Base-by-base conservation (phyloP, 352 stramenopile genomes). In the Phytopythium sindhum region DNA sequence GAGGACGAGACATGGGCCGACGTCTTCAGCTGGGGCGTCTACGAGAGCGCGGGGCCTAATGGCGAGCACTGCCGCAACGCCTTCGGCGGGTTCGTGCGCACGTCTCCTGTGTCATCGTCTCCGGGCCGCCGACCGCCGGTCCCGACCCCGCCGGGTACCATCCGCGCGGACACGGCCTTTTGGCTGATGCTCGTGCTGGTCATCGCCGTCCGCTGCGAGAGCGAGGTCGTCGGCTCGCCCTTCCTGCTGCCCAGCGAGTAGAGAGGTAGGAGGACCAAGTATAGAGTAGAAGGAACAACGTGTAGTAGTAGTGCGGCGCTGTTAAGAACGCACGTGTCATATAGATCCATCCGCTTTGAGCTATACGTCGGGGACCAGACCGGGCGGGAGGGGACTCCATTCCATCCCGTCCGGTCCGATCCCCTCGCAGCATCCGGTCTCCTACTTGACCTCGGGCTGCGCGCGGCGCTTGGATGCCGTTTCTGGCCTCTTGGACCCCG, bases 171-270 rank as follows among this genome's bases (percentile, higher is more conserved):
- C 74, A 17, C 77, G 70, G 11, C 84, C 60, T 89, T 89, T 55
- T 90, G 81, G 81, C 72, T 89, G 54, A 85, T 89, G 78, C 74
- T 89, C 55, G 70, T 90, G 44, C 67, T 89, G 52, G 60, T 89
- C 35, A 89, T 90, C 53, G 81, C 79, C 10, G 74, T 89, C 37
- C 79, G 81, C 9, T 89, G 78, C 59, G 81, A 89, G 65, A 86
- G 64, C 50, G 81, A 89, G 62, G 79, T 74, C 61, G 72, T 89
- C 35, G 76, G 81, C 1, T 65, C 79, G 29, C 63, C 81, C 12
- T 88, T 89, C 45, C 73, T 85, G 50, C 66, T 87, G 44, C 15
- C 15, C 1, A 61, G 31, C 63, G 50, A 61, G 33, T 53, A 67
- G 51, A 10, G 15, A 4, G 35, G 12, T 1, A 4, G 14, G 35